Evolutionary conservation across 306 rosid species (phyloP).

Genomic region (Acacia confusa): DNA sequence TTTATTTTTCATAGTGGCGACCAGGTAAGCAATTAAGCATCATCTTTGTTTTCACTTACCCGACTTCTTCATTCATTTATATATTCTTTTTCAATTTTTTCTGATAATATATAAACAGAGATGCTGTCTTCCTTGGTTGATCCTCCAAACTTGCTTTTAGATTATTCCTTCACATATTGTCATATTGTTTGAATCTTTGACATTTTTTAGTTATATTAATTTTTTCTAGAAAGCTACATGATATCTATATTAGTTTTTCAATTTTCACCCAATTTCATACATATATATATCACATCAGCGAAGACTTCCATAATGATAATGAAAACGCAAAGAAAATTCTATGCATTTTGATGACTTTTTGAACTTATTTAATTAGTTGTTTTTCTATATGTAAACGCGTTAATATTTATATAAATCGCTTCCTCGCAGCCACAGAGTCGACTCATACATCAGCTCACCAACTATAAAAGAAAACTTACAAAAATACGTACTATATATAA

Average conservation of each 20-base stretch:
- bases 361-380: not conserved
- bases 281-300: not conserved
- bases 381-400: not conserved
- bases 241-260: too few species aligned
- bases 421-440: not conserved
- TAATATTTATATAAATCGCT: not conserved
- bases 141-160: not conserved
- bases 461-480: not conserved
- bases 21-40: constrained; percentile 9
- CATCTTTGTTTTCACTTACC: not conserved
- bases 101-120: not conserved
- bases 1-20: not conserved
- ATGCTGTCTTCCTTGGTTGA: not conserved
- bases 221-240: too few species aligned
- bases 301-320: not conserved
- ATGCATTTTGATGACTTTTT: not conserved
- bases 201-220: not conserved
- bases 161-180: not conserved
- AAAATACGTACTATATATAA: not conserved
- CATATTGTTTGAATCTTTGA: not conserved
- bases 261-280: too few species aligned
- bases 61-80: not conserved
- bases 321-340: not conserved
- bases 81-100: not conserved
- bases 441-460: not conserved